Conservation (phyloP, 805 yeast genomes). For the Tetrapisispora iriomotensis region DNA sequence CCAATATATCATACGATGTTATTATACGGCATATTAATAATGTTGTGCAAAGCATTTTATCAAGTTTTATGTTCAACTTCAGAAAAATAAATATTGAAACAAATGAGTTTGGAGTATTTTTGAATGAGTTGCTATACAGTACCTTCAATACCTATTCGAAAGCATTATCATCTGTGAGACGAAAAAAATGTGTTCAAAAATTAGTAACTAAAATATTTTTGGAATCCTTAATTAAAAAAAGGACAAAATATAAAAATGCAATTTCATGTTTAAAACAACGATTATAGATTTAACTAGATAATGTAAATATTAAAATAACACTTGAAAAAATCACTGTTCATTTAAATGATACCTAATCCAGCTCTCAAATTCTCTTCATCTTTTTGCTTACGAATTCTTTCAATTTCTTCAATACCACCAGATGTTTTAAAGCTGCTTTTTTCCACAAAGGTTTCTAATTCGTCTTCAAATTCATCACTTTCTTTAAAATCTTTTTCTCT, state of each 20-base stretch:
- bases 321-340: not conserved
- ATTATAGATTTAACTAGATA: conserved; percentile 1
- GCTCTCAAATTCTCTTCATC: conserved; percentile 63
- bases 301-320: not conserved
- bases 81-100: not conserved
- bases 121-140: not conserved
- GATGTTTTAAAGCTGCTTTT: conserved; percentile 66
- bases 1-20: not conserved
- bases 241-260: conserved; percentile 2
- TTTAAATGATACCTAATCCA: conserved; percentile 26
- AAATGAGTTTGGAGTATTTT: not conserved
- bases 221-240: not conserved
- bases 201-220: not conserved
- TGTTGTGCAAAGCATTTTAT: conserved; percentile 4
- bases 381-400: conserved; percentile 52
- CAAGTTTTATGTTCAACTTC: conserved; percentile 3
- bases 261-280: conserved; percentile 1
- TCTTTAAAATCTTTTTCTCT: conserved; percentile 52
- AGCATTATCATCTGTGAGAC: not conserved
- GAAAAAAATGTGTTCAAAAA: not conserved
- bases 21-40: conserved; percentile 5
- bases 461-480: conserved; percentile 68
- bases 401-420: conserved; percentile 87
- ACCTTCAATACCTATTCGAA: not conserved
- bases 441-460: conserved; percentile 74